A percentile compares a stretch with the other conserved stretches of the same genome.
Conservation (phyloP, 2,329 filamentous ascomycete species). For the Pezicula radicicola region DNA sequence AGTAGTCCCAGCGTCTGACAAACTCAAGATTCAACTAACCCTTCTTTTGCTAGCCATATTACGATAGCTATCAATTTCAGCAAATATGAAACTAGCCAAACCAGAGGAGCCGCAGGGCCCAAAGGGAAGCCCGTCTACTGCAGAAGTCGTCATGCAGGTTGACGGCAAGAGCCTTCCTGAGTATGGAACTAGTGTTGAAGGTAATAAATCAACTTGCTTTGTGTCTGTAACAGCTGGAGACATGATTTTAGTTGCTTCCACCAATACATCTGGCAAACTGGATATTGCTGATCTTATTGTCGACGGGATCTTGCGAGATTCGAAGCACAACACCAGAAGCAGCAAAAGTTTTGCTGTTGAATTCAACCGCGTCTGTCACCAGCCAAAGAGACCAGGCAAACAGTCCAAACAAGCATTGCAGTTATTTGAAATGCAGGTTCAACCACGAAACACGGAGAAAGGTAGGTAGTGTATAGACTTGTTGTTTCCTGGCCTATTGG, state of each 20-base stretch:
- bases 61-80: not conserved
- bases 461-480: not conserved
- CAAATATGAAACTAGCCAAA: not conserved
- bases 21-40: not conserved
- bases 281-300: conserved; percentile 21
- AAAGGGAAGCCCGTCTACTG: not conserved
- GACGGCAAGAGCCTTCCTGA: conserved; percentile 2
- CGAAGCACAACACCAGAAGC: not conserved
- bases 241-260: conserved; percentile 5
- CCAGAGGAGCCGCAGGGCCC: not conserved
- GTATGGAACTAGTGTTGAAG: conserved; percentile 1
- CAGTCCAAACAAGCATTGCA: not conserved
- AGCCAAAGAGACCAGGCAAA: conserved; percentile 2
- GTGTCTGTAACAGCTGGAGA: conserved; percentile 13
- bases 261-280: conserved; percentile 1
- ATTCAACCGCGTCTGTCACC: not conserved
- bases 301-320: conserved; percentile 24
- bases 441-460: conserved; percentile 4
- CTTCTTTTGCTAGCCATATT: not conserved
- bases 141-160: not conserved
- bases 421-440: conserved; percentile 10
- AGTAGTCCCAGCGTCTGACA: no score
- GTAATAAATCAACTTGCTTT: conserved; percentile 12
- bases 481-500: no score
- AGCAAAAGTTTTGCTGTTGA: not conserved